These are phyloP conservation scores for Cryptosporidium ryanae DNA, from an alignment of 169 alveolate genomes.

Conservation along the genomic window DNA sequence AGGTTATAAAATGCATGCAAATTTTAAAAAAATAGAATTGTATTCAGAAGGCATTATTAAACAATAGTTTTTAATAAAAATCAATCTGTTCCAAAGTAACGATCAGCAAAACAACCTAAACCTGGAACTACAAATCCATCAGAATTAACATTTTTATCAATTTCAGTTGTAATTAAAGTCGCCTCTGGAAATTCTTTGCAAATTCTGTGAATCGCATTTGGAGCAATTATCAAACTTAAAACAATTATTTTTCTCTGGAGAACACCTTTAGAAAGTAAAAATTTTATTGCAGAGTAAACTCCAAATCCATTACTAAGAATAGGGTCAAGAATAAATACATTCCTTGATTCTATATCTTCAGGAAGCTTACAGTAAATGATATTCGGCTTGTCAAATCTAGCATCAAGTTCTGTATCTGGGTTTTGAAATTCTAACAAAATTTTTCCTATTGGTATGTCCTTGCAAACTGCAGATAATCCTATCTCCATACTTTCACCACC, in stretches of 20 bases:
- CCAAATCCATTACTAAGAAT: slow-evolving; percentile 71
- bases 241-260: slow-evolving; percentile 46
- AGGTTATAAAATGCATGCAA: neutral
- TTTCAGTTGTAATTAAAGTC: slow-evolving; percentile 73
- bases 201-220: slow-evolving; percentile 63
- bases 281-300: slow-evolving; percentile 55
- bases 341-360: slow-evolving; percentile 49
- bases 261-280: slow-evolving; percentile 54
- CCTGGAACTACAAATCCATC: slow-evolving; percentile 75
- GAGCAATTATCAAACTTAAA: slow-evolving; percentile 71
- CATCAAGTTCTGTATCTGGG: slow-evolving; percentile 69
- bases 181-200: slow-evolving; percentile 70
- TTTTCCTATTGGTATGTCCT: slow-evolving; percentile 71
- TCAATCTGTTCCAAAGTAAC: slow-evolving; percentile 75
- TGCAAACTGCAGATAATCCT: slow-evolving; percentile 72
- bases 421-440: slow-evolving; percentile 56
- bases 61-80: neutral
- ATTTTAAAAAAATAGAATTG: neutral
- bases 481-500: slow-evolving; percentile 76
- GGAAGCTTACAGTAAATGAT: slow-evolving; percentile 73
- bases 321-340: slow-evolving; percentile 74
- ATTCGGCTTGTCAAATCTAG: slow-evolving; percentile 56
- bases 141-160: slow-evolving; percentile 37
- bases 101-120: slow-evolving; percentile 74
- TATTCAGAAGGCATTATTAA: neutral